phyloP scores from a whole-genome alignment of 164 flowering plant genomes.

The Umbilicus rupestris region DNA sequence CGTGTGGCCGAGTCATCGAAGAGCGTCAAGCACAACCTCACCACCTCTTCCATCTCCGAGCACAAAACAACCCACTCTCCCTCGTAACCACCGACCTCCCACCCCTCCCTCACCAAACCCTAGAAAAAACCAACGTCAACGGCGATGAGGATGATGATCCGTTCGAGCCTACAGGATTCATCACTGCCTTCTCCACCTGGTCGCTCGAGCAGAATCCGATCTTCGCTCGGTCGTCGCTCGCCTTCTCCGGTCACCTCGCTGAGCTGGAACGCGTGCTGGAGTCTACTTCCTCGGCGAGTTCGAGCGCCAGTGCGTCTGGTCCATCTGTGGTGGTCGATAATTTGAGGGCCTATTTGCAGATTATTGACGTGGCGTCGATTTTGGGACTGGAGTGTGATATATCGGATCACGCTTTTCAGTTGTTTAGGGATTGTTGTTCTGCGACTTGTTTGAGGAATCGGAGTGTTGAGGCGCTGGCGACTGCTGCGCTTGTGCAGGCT shows the following conservation, averaged over 20 bases:
- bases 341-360: conserved; percentile 87
- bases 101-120: conserved; percentile 12
- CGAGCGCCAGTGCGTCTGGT: conserved; percentile 18
- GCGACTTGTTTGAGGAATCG: conserved; percentile 95
- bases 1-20: conserved; percentile 79
- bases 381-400: conserved; percentile 70
- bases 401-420: conserved; percentile 83
- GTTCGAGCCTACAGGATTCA: conserved; percentile 79
- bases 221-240: conserved; percentile 46
- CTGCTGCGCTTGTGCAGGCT: conserved; percentile 95
- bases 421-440: conserved; percentile 85
- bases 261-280: conserved; percentile 84
- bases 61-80: conserved; percentile 74
- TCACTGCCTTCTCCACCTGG: conserved; percentile 93
- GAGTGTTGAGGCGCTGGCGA: conserved; percentile 91
- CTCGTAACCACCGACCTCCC: conserved; percentile 87
- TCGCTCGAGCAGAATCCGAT: conserved; percentile 72
- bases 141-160: conserved; percentile 51
- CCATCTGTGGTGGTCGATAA: conserved; percentile 64
- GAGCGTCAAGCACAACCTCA: conserved; percentile 65
- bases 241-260: conserved; percentile 87
- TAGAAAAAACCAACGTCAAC: too few species aligned
- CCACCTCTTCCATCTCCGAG: conserved; percentile 77
- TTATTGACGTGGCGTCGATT: conserved; percentile 82
- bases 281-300: conserved; percentile 23